These are phyloP conservation scores for Wickerhamiella azyma DNA, from an alignment of 805 yeast genomes.

Conservation along the genomic window DNA sequence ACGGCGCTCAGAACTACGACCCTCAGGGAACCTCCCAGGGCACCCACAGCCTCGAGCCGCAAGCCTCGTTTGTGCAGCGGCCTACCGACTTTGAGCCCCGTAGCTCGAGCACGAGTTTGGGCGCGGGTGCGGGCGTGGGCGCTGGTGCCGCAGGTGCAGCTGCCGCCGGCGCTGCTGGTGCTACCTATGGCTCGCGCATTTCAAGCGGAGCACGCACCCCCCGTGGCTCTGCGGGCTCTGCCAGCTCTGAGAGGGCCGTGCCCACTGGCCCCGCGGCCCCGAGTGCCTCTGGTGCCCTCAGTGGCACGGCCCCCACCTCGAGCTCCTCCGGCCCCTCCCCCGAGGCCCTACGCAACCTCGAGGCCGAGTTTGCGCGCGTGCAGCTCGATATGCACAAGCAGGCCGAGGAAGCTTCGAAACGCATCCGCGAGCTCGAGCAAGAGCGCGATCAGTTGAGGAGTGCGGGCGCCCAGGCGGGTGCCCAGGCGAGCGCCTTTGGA, in stretches of 20 bases:
- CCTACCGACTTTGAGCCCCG: neutral
- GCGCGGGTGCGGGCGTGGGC: neutral
- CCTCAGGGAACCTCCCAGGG: too few species aligned
- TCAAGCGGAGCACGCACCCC: neutral
- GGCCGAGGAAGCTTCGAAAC: conserved; percentile 20
- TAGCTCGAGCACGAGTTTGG: neutral
- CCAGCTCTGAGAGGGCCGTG: too few species aligned
- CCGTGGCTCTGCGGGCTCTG: neutral
- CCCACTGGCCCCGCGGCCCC: too few species aligned
- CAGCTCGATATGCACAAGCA: conserved; percentile 17
- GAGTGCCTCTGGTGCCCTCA: too few species aligned
- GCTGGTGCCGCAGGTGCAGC: conserved; percentile 10
- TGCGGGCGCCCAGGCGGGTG: neutral
- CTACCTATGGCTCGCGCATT: neutral
- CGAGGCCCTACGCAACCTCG: conserved; percentile 10
- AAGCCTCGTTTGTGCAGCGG: neutral
- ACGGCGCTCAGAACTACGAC: too few species aligned
- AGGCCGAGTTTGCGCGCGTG: conserved; percentile 19
- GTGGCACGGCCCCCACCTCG: too few species aligned
- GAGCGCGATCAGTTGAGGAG: conserved; percentile 7
- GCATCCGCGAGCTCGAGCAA: conserved; percentile 12
- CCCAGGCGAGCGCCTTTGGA: neutral
- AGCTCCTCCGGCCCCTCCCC: too few species aligned
- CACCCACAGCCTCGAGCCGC: neutral
- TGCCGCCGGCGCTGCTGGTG: conserved; percentile 11